Conservation (phyloP, 2,329 filamentous ascomycete genomes). For the Sclerotinia borealis region DNA sequence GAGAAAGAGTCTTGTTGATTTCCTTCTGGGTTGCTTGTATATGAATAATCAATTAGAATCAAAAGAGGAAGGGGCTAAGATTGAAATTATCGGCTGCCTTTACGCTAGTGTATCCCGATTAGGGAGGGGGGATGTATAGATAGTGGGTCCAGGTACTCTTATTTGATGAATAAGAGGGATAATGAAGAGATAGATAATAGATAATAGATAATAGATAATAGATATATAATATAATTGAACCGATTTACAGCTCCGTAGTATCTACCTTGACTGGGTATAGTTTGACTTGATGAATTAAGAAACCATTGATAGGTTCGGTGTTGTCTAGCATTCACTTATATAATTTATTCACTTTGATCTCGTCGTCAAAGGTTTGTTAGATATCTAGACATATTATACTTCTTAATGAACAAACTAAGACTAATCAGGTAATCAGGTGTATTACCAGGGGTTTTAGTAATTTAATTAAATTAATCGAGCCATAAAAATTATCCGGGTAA, state of each 20-base stretch:
- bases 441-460: background rate
- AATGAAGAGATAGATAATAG: background rate
- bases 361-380: too few relatives aligned
- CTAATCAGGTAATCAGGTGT: too few relatives aligned
- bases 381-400: too few relatives aligned
- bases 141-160: background rate
- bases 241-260: too few relatives aligned
- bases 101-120: background rate
- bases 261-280: too few relatives aligned
- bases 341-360: background rate
- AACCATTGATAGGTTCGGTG: background rate
- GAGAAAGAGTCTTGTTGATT: background rate
- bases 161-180: background rate
- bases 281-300: background rate
- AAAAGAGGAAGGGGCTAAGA: background rate
- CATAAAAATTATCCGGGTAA: background rate
- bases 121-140: background rate
- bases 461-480: background rate
- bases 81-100: slow-evolving; percentile 3
- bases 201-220: background rate
- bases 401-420: too few relatives aligned
- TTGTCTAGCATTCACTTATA: background rate
- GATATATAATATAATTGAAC: too few relatives aligned
- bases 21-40: slow-evolving; percentile 3
- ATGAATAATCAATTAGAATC: slow-evolving; percentile 1